Evolutionary conservation across 2,329 filamentous ascomycete species (phyloP).

Genomic region (Aspergillus pseudoterreus): DNA sequence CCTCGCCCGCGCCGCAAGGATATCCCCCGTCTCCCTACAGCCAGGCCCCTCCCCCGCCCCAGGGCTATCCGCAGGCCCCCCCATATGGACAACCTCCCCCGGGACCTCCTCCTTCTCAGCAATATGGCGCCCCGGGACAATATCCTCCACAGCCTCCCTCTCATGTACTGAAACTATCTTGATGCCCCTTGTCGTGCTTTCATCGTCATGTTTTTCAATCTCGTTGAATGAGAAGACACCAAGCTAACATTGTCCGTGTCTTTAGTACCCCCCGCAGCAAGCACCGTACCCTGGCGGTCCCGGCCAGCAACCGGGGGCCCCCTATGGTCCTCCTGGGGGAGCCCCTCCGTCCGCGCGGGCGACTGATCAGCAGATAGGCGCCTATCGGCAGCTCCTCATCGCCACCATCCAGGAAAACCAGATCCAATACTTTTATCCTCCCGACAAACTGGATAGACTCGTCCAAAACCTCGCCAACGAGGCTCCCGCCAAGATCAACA

Average conservation of each 20-base stretch:
- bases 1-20: constrained; percentile 27
- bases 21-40: constrained; percentile 40
- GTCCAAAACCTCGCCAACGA: constrained; percentile 30
- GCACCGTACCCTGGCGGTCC: constrained; percentile 27
- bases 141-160: constrained; percentile 33
- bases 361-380: constrained; percentile 49
- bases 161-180: constrained; percentile 29
- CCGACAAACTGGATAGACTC: constrained; percentile 41
- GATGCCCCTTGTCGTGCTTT: constrained; percentile 9
- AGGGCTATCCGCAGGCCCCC: constrained; percentile 23
- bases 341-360: constrained; percentile 34
- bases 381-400: constrained; percentile 56
- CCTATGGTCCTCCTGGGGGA: constrained; percentile 27
- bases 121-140: constrained; percentile 19
- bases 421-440: constrained; percentile 57
- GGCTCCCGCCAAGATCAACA: constrained; percentile 47
- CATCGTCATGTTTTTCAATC: not conserved
- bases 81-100: constrained; percentile 9
- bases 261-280: constrained; percentile 29
- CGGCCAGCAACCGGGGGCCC: constrained; percentile 18
- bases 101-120: constrained; percentile 1
- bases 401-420: constrained; percentile 58
- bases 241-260: constrained; percentile 7
- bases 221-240: not conserved
- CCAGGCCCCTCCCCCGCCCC: constrained; percentile 22